Evolutionary conservation across 2,329 filamentous ascomycete genomes (phyloP).

Genomic region (Epichloe glyceriae): DNA sequence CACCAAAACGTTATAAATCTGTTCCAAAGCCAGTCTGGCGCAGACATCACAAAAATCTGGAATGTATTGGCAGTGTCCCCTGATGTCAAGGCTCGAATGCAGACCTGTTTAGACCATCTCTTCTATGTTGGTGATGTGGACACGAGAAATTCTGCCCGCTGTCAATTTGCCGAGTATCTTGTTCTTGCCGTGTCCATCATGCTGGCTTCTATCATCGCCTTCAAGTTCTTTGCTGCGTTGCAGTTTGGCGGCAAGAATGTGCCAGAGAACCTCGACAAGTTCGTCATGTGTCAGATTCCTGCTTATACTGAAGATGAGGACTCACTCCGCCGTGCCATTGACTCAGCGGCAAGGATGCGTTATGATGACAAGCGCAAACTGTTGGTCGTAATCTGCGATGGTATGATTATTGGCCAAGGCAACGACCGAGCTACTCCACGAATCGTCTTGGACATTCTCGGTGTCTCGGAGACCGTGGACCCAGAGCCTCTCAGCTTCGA

Average conservation of each 20-base stretch:
- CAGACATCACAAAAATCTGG: constrained; percentile 78
- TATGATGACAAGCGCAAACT: constrained; percentile 99
- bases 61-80: constrained; percentile 49
- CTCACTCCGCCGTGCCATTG: constrained; percentile 88
- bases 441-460: constrained; percentile 93
- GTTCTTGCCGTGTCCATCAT: constrained; percentile 73
- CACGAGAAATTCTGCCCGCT: constrained; percentile 73
- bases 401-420: constrained; percentile 98
- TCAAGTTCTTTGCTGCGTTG: constrained; percentile 94
- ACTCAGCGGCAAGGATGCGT: constrained; percentile 86
- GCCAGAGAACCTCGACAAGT: constrained; percentile 95
- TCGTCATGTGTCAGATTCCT: constrained; percentile 93
- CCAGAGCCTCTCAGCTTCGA: constrained; percentile 95
- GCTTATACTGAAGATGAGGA: constrained; percentile 98
- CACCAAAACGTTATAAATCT: constrained; percentile 57
- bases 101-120: constrained; percentile 77
- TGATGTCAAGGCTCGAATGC: constrained; percentile 52
- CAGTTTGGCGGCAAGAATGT: constrained; percentile 87
- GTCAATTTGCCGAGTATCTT: constrained; percentile 81
- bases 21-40: constrained; percentile 63
- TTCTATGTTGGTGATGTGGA: constrained; percentile 91
- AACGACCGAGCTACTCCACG: constrained; percentile 92
- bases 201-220: constrained; percentile 68
- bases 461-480: constrained; percentile 85
- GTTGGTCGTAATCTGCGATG: constrained; percentile 83